Percentiles rank a stretch among this genome's conserved stretches.
Evolutionary conservation across 2,329 filamentous ascomycete species (phyloP).

Genomic region (Botrytis tulipae): DNA sequence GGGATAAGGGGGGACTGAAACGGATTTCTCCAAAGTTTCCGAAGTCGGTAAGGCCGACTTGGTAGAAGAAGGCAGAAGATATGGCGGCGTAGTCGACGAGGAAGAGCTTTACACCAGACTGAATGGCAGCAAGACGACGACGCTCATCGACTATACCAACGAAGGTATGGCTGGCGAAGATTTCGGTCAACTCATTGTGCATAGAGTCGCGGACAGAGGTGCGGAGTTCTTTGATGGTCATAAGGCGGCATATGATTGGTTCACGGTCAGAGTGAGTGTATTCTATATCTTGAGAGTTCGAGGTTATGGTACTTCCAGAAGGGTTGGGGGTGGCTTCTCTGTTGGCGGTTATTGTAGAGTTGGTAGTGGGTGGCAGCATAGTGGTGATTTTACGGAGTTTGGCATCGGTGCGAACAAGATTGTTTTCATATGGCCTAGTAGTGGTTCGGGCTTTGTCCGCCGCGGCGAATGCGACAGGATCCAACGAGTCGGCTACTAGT

Average conservation of each 20-base stretch:
- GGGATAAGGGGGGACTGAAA: slow-evolving; percentile 71
- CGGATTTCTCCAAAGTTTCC: slow-evolving; percentile 86
- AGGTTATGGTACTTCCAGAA: not conserved
- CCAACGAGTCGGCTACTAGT: slow-evolving; percentile 30
- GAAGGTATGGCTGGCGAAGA: slow-evolving; percentile 86
- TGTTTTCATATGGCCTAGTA: slow-evolving; percentile 74
- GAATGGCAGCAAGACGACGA: slow-evolving; percentile 85
- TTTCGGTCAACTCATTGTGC: slow-evolving; percentile 82
- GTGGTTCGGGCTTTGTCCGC: slow-evolving; percentile 44
- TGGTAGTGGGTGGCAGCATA: slow-evolving; percentile 69
- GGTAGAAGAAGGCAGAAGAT: slow-evolving; percentile 90
- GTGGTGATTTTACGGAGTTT: slow-evolving; percentile 91
- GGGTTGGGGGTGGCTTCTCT: slow-evolving; percentile 32
- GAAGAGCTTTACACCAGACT: slow-evolving; percentile 88
- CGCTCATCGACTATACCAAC: slow-evolving; percentile 88
- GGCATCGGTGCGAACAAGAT: slow-evolving; percentile 84
- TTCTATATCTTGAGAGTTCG: slow-evolving; percentile 51
- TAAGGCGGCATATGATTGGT: slow-evolving; percentile 67
- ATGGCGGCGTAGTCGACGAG: slow-evolving; percentile 89
- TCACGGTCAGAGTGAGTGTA: slow-evolving; percentile 74
- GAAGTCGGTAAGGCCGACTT: slow-evolving; percentile 91
- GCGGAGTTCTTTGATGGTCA: slow-evolving; percentile 83
- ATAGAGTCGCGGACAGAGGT: slow-evolving; percentile 75
- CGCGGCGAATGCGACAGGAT: slow-evolving; percentile 28
- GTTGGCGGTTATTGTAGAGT: slow-evolving; percentile 24